A percentile compares a stretch with the other conserved stretches of the same genome.
These are phyloP conservation scores for Scheffersomyces spartinae DNA, from an alignment of 805 yeast species.

Conservation along the genomic window DNA sequence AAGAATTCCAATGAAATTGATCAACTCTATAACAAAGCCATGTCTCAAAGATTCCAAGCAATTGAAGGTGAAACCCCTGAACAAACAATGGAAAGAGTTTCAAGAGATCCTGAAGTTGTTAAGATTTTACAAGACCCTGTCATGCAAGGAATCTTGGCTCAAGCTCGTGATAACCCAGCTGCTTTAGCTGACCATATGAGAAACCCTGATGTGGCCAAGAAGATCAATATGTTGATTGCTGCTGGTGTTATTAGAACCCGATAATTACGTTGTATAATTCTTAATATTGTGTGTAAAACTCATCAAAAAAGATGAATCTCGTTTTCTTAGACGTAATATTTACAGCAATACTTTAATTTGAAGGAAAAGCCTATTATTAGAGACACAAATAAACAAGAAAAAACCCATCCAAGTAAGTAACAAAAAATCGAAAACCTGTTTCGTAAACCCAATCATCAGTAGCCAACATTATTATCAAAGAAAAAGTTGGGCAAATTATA, in stretches of 20 bases:
- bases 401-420: too few relatives aligned
- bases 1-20: constrained; percentile 67
- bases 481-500: constrained; percentile 25
- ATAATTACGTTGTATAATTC: too few relatives aligned
- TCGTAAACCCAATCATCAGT: constrained; percentile 4
- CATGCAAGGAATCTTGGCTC: constrained; percentile 89
- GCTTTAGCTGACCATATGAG: constrained; percentile 96
- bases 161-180: constrained; percentile 91
- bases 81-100: constrained; percentile 82
- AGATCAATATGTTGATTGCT: constrained; percentile 81
- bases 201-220: constrained; percentile 84
- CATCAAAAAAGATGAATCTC: too few relatives aligned
- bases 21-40: constrained; percentile 66
- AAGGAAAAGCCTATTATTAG: too few relatives aligned
- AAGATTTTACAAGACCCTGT: constrained; percentile 86
- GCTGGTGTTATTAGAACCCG: constrained; percentile 95
- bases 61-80: constrained; percentile 87
- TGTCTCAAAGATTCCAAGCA: constrained; percentile 68
- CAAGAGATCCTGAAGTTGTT: constrained; percentile 90
- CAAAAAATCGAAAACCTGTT: too few relatives aligned
- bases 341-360: too few relatives aligned
- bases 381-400: too few relatives aligned
- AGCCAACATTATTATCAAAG: constrained; percentile 22
- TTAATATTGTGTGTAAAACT: constrained; percentile 1
- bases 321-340: too few relatives aligned